Conservation (phyloP, 78 protist genomes). For the Dictyostelium discoideum region DNA sequence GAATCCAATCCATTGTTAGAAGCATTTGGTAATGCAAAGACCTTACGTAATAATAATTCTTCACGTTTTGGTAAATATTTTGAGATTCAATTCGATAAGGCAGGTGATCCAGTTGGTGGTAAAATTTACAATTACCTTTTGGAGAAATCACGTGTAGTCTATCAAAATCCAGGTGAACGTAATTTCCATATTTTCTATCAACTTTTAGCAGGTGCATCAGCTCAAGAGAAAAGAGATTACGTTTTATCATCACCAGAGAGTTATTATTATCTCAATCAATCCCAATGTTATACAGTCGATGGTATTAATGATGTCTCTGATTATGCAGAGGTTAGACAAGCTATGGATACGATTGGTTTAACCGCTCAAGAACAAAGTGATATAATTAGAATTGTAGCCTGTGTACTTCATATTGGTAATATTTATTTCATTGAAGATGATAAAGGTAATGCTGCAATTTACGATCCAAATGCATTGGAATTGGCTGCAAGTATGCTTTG, state of each 20-base stretch:
- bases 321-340: slow-evolving; percentile 55
- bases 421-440: slow-evolving; percentile 85
- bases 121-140: slow-evolving; percentile 83
- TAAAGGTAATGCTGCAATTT: slow-evolving; percentile 82
- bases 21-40: slow-evolving; percentile 98
- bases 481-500: slow-evolving; percentile 75
- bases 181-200: slow-evolving; percentile 96
- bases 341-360: slow-evolving; percentile 82
- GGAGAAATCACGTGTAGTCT: slow-evolving; percentile 91
- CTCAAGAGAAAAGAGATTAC: slow-evolving; percentile 46
- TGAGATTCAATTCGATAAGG: slow-evolving; percentile 87
- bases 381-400: slow-evolving; percentile 70
- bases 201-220: slow-evolving; percentile 81
- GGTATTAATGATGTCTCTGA: slow-evolving; percentile 80
- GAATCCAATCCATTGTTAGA: slow-evolving; percentile 95
- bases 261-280: slow-evolving; percentile 80
- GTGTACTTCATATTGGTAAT: slow-evolving; percentile 87
- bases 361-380: slow-evolving; percentile 58
- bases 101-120: slow-evolving; percentile 94
- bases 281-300: slow-evolving; percentile 75
- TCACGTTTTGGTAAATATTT: slow-evolving; percentile 94
- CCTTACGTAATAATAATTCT: slow-evolving; percentile 95
- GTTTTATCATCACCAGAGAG: slow-evolving; percentile 76
- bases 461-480: slow-evolving; percentile 76
- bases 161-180: slow-evolving; percentile 90